Percentiles rank a stretch among this genome's conserved stretches.
These are phyloP conservation scores for Linderina pennispora DNA, from an alignment of 192 early-diverging fungal species.

Conservation along the genomic window DNA sequence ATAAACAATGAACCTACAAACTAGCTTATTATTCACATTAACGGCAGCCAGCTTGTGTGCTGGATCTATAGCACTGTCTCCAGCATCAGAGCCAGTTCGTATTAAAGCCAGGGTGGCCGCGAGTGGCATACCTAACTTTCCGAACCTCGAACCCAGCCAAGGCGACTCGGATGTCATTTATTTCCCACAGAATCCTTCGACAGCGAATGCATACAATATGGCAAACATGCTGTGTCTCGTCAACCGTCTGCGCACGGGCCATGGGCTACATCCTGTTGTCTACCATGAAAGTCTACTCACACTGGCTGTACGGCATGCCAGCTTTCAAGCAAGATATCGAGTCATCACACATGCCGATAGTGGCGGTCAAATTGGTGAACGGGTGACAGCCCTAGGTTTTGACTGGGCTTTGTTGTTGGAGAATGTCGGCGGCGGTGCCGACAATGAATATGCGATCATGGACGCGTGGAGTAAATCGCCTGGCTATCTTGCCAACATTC, in stretches of 20 bases:
- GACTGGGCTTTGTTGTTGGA: constrained; percentile 26
- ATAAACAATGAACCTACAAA: too few species aligned
- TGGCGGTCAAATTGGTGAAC: constrained; percentile 23
- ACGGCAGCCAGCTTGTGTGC: too few species aligned
- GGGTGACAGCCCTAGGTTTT: constrained; percentile 17
- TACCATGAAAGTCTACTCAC: constrained; percentile 16
- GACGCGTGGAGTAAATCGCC: constrained; percentile 31
- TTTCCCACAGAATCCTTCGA: constrained; percentile 15
- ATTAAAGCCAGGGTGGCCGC: not conserved
- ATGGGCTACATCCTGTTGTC: constrained; percentile 9
- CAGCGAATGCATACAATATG: constrained; percentile 15
- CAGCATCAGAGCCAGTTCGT: not conserved
- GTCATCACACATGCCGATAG: constrained; percentile 34
- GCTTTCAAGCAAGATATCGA: constrained; percentile 18
- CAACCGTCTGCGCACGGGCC: constrained; percentile 14
- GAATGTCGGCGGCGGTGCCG: constrained; percentile 35
- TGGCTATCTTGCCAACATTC: constrained; percentile 26
- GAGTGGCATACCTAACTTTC: not conserved
- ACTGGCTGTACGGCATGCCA: constrained; percentile 22
- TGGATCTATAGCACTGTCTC: too few species aligned
- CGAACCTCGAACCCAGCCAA: constrained; percentile 2
- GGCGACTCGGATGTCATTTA: constrained; percentile 6
- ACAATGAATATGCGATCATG: constrained; percentile 20
- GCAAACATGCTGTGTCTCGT: constrained; percentile 36
- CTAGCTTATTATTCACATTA: too few species aligned